phyloP scores from a whole-genome alignment of 176 grass and related monocot species.

The Avena eriantha region DNA sequence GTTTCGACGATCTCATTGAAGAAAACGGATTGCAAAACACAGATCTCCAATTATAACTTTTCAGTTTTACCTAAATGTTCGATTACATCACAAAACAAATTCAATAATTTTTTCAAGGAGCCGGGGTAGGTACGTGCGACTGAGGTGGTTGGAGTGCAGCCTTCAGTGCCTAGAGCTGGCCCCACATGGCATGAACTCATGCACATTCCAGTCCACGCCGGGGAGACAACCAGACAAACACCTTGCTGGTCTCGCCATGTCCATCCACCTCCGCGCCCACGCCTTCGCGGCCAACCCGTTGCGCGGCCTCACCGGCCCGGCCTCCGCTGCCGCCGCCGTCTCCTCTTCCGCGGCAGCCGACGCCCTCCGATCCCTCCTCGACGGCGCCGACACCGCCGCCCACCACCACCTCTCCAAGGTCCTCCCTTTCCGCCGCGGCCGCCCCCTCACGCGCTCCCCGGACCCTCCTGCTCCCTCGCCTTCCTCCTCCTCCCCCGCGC shows the following conservation, averaged over 20 bases:
- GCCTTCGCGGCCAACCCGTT: constrained; percentile 86
- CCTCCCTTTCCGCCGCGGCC: constrained; percentile 78
- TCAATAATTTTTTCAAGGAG: no score
- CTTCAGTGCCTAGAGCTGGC: no score
- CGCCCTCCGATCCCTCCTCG: constrained; percentile 57
- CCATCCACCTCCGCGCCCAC: constrained; percentile 68
- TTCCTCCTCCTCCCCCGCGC: constrained; percentile 5
- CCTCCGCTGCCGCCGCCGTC: constrained; percentile 8
- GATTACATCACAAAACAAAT: no score
- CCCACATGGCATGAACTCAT: constrained; percentile 7
- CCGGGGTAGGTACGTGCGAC: no score
- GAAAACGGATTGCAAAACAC: no score
- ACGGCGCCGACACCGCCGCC: constrained; percentile 34
- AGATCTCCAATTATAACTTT: no score
- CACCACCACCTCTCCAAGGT: constrained; percentile 46
- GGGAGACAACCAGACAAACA: neutral
- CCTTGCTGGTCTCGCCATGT: constrained; percentile 54
- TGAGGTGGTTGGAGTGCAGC: no score
- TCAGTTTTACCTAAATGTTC: no score
- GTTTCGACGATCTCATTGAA: no score
- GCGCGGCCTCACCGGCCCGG: constrained; percentile 46
- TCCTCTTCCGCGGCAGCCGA: constrained; percentile 53
- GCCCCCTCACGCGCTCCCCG: constrained; percentile 64
- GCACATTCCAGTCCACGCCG: neutral
- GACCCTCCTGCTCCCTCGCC: constrained; percentile 11